These are phyloP conservation scores for Populus alba DNA, from an alignment of 345 rosid species.

Conservation along the genomic window DNA sequence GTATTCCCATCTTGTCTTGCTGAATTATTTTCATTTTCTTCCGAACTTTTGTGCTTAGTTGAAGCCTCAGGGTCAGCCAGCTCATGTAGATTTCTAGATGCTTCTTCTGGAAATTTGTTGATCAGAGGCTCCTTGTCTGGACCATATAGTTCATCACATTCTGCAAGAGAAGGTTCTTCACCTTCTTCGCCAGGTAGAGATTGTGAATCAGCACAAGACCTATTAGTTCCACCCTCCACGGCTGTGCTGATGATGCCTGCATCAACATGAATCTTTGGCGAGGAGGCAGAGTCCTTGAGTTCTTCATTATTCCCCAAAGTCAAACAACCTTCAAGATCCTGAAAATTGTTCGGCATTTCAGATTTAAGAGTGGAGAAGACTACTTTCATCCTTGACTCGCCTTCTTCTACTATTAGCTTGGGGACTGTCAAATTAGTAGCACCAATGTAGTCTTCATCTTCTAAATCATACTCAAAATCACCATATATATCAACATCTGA, in stretches of 20 bases:
- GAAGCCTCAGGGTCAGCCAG: constrained; percentile 21
- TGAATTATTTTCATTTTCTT: constrained; percentile 11
- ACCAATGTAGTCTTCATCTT: constrained; percentile 78
- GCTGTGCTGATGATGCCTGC: constrained; percentile 20
- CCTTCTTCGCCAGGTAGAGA: constrained; percentile 40
- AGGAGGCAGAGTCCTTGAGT: constrained; percentile 17
- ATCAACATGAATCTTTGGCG: constrained; percentile 13
- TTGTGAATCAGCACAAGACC: constrained; percentile 32
- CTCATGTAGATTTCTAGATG: constrained; percentile 22
- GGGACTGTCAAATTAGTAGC: constrained; percentile 43
- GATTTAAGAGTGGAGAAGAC: constrained; percentile 55
- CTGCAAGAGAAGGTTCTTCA: constrained; percentile 62
- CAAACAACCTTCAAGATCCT: constrained; percentile 30
- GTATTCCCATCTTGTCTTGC: constrained; percentile 21
- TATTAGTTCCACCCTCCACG: constrained; percentile 31
- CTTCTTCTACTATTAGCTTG: constrained; percentile 48
- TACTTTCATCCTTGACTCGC: constrained; percentile 61
- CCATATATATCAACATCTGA: constrained; percentile 77
- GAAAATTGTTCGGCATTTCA: constrained; percentile 34
- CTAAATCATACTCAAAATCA: constrained; percentile 81
- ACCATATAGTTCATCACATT: constrained; percentile 86
- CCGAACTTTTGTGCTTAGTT: constrained; percentile 32
- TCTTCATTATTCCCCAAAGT: constrained; percentile 29
- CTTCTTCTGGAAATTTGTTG: constrained; percentile 39
- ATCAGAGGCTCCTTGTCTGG: constrained; percentile 75